Conservation (phyloP, 352 stramenopile species). For the Phytophthora idaei region DNA sequence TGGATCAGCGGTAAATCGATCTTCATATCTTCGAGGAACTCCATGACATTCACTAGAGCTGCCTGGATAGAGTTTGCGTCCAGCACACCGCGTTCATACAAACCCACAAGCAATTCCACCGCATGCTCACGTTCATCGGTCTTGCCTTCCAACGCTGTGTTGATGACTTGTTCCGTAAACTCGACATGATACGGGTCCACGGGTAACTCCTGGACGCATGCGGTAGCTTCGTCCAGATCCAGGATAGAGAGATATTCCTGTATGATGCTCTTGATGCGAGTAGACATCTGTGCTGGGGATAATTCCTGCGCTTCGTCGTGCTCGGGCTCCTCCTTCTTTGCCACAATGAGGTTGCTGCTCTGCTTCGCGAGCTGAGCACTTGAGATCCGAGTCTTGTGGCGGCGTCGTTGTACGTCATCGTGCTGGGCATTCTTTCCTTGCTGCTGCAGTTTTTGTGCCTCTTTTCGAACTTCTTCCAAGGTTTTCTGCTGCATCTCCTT, state of each 20-base stretch:
- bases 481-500: constrained; percentile 91
- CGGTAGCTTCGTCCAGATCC: constrained; percentile 76
- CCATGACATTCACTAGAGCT: constrained; percentile 69
- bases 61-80: constrained; percentile 77
- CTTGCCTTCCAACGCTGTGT: constrained; percentile 79
- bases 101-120: constrained; percentile 72
- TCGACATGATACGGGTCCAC: constrained; percentile 51
- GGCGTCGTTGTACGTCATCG: constrained; percentile 73
- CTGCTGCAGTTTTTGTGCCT: constrained; percentile 83
- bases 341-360: constrained; percentile 78
- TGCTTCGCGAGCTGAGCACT: constrained; percentile 82
- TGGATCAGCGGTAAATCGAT: constrained; percentile 88
- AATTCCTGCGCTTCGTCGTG: constrained; percentile 28
- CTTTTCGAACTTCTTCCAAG: constrained; percentile 79
- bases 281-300: constrained; percentile 56
- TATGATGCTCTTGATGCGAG: constrained; percentile 87
- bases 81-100: constrained; percentile 74
- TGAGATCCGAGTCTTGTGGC: constrained; percentile 79
- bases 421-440: constrained; percentile 90
- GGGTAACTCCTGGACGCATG: constrained; percentile 76
- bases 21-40: constrained; percentile 86
- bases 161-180: constrained; percentile 78
- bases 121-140: constrained; percentile 67
- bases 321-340: constrained; percentile 46
- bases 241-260: constrained; percentile 84